A percentile compares a stretch with the other conserved stretches of the same genome.
Evolutionary conservation across 805 yeast genomes (phyloP).

Genomic region (Saturnispora dispora): DNA sequence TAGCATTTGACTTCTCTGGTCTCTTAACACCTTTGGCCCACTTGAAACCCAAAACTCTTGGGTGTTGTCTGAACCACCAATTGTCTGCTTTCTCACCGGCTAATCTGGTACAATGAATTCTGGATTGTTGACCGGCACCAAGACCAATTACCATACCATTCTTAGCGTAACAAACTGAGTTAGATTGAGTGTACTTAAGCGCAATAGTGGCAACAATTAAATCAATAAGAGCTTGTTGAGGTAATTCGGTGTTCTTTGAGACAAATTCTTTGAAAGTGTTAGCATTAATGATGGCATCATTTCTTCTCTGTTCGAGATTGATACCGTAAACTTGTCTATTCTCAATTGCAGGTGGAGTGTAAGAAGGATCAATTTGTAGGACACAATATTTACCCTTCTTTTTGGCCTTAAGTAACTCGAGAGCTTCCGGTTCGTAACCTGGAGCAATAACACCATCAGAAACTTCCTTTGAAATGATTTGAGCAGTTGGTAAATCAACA

Average conservation of each 20-base stretch:
- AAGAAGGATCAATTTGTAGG: slow-evolving; percentile 92
- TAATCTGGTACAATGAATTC: slow-evolving; percentile 97
- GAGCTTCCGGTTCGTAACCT: slow-evolving; percentile 87
- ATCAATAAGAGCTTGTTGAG: slow-evolving; percentile 89
- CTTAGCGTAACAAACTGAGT: slow-evolving; percentile 97
- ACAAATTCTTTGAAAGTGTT: slow-evolving; percentile 88
- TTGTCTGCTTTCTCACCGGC: slow-evolving; percentile 99
- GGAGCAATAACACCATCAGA: slow-evolving; percentile 99
- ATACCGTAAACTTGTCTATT: slow-evolving; percentile 95
- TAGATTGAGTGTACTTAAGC: slow-evolving; percentile 94
- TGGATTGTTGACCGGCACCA: slow-evolving; percentile 99
- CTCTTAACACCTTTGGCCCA: slow-evolving; percentile 98
- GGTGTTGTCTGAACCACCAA: slow-evolving; percentile 99
- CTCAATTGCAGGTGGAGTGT: slow-evolving; percentile 70
- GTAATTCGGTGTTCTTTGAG: slow-evolving; percentile 73
- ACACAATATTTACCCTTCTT: slow-evolving; percentile 97
- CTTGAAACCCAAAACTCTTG: slow-evolving; percentile 81
- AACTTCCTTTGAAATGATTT: slow-evolving; percentile 94
- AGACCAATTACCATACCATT: slow-evolving; percentile 98
- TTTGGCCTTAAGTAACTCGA: slow-evolving; percentile 80
- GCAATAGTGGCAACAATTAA: slow-evolving; percentile 96
- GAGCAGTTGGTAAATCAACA: slow-evolving; percentile 94
- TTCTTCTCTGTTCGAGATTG: slow-evolving; percentile 91
- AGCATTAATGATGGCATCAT: slow-evolving; percentile 90
- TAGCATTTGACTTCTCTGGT: slow-evolving; percentile 97